Percentiles rank a stretch among this genome's conserved stretches.
phyloP scores from a whole-genome alignment of 192 early-diverging fungal genomes.

The Endogone sp. region DNA sequence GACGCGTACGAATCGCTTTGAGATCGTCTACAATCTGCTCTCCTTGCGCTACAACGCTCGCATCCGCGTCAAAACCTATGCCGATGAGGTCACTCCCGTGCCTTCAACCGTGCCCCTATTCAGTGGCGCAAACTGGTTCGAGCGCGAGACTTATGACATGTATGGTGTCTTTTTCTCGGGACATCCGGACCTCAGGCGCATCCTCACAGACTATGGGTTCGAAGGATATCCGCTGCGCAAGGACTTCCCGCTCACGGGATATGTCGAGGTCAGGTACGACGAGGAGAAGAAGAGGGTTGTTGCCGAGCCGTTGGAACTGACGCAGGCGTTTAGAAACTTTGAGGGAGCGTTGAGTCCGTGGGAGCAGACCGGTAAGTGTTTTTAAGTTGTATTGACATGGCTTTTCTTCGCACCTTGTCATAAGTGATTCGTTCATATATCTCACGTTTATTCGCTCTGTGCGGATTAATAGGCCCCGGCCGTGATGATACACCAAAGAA shows the following conservation, averaged over 20 bases:
- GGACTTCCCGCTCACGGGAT: constrained; percentile 99
- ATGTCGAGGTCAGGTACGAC: constrained; percentile 97
- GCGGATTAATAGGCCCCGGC: constrained; percentile 25
- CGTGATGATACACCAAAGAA: constrained; percentile 34
- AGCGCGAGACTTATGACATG: constrained; percentile 99
- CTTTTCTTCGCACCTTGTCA: background rate
- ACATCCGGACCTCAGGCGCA: constrained; percentile 94
- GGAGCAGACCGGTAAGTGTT: constrained; percentile 72
- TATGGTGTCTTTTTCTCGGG: constrained; percentile 94
- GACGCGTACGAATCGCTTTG: constrained; percentile 88
- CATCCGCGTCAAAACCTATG: constrained; percentile 97
- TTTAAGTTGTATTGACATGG: background rate
- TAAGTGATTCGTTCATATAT: background rate
- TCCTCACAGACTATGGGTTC: constrained; percentile 98
- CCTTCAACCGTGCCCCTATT: constrained; percentile 80
- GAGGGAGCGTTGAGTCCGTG: constrained; percentile 91
- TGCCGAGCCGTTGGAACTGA: constrained; percentile 91
- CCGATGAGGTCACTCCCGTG: constrained; percentile 85
- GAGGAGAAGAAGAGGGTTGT: constrained; percentile 98
- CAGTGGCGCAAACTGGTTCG: constrained; percentile 93
- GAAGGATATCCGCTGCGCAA: constrained; percentile 94
- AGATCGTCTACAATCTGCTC: constrained; percentile 93
- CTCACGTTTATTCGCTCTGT: background rate
- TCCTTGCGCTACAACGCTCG: constrained; percentile 86
- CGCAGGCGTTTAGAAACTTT: constrained; percentile 95